Evolutionary conservation across 208 protist species (phyloP).

Genomic region (Leishmania tropica): DNA sequence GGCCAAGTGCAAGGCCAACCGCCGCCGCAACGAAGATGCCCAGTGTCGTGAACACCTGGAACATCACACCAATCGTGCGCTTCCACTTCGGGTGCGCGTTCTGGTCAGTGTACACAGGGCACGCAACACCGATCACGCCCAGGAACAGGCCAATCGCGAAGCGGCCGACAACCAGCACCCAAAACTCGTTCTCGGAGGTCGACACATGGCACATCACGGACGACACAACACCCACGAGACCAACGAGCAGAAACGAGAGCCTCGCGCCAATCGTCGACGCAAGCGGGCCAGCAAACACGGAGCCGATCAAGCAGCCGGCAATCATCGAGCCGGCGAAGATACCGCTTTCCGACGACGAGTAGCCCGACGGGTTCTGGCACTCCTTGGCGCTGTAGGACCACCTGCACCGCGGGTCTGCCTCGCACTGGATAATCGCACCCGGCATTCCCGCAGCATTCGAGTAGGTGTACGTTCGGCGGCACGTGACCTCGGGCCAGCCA

Average conservation of each 20-base stretch:
- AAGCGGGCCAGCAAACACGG: conserved; percentile 60
- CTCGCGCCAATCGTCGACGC: conserved; percentile 50
- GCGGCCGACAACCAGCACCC: conserved; percentile 68
- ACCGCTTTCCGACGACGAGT: conserved; percentile 59
- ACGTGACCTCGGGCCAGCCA: conserved; percentile 44
- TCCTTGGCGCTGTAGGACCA: conserved; percentile 53
- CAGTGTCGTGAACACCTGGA: conserved; percentile 84
- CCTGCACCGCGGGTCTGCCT: conserved; percentile 38
- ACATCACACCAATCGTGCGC: conserved; percentile 71
- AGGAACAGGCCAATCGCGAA: conserved; percentile 76
- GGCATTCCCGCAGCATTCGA: not conserved
- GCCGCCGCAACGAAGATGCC: conserved; percentile 79
- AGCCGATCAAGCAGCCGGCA: conserved; percentile 76
- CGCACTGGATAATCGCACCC: conserved; percentile 14
- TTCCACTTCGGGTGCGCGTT: conserved; percentile 63
- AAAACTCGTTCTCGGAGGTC: conserved; percentile 56
- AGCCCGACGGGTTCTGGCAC: conserved; percentile 63
- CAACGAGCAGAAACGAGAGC: conserved; percentile 59
- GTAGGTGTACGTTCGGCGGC: conserved; percentile 27
- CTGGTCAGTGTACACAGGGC: conserved; percentile 78
- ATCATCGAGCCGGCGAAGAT: conserved; percentile 88
- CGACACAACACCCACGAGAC: conserved; percentile 52
- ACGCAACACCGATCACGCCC: conserved; percentile 63
- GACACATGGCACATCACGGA: conserved; percentile 74
- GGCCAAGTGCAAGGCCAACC: conserved; percentile 61